Evolutionary conservation across 2,329 filamentous ascomycete genomes (phyloP).

Genomic region (Fusarium newnesense): DNA sequence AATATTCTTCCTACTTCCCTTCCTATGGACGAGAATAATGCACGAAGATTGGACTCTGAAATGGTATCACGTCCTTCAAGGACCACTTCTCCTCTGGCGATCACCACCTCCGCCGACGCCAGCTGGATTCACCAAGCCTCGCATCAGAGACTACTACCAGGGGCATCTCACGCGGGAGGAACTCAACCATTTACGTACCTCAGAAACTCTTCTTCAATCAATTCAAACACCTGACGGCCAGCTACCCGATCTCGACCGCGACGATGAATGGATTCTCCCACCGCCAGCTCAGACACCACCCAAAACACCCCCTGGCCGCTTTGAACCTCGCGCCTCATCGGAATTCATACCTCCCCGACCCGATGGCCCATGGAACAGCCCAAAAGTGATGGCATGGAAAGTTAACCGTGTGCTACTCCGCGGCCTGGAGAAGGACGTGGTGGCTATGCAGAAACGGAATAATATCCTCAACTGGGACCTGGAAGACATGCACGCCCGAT

Average conservation of each 20-base stretch:
- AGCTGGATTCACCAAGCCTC: conserved; percentile 53
- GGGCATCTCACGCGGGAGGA: conserved; percentile 60
- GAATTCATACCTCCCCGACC: conserved; percentile 49
- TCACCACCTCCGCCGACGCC: conserved; percentile 50
- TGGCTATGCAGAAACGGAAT: conserved; percentile 57
- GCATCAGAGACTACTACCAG: conserved; percentile 60
- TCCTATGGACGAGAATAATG: conserved; percentile 60
- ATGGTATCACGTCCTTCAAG: conserved; percentile 59
- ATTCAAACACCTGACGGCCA: conserved; percentile 45
- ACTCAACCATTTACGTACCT: conserved; percentile 51
- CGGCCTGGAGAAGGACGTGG: conserved; percentile 60
- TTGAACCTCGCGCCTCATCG: conserved; percentile 13
- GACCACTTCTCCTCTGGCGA: conserved; percentile 58
- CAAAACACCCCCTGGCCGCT: conserved; percentile 17
- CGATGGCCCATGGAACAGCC: conserved; percentile 53
- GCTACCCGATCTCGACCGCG: conserved; percentile 42
- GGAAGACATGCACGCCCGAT: conserved; percentile 63
- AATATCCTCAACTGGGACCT: conserved; percentile 62
- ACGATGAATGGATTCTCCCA: conserved; percentile 48
- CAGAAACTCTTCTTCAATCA: conserved; percentile 49
- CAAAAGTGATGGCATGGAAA: conserved; percentile 54
- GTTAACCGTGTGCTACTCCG: conserved; percentile 56
- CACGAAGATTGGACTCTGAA: conserved; percentile 62
- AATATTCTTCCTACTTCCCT: conserved; percentile 62
- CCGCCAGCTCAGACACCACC: conserved; percentile 43